A percentile compares a stretch with the other conserved stretches of the same genome.
Evolutionary conservation across 371 early-diverging fungal genomes (phyloP).

Genomic region (Circinella minor): DNA sequence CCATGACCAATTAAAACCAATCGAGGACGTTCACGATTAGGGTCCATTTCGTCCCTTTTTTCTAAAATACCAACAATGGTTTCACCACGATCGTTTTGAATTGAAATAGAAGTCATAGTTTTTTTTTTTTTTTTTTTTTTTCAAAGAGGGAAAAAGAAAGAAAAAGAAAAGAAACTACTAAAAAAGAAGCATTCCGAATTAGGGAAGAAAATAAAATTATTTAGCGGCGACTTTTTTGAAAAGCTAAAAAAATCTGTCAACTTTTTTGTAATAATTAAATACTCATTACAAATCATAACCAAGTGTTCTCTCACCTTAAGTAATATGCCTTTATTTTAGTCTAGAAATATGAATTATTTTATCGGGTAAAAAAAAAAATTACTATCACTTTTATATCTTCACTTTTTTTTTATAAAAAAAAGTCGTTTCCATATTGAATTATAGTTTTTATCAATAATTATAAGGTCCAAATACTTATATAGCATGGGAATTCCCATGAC

Average conservation of each 20-base stretch:
- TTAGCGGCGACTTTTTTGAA: background rate
- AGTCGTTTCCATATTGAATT: no score
- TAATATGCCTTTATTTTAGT: background rate
- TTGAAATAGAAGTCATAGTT: slow-evolving; percentile 20
- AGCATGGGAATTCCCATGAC: slow-evolving; percentile 11
- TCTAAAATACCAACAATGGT: slow-evolving; percentile 49
- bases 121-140: no score
- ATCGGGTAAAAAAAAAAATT: no score
- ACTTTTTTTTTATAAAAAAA: no score
- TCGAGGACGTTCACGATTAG: slow-evolving; percentile 24
- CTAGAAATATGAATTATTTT: background rate
- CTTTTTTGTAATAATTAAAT: background rate
- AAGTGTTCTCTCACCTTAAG: background rate
- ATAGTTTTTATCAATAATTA: no score
- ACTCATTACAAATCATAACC: background rate
- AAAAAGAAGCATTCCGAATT: background rate
- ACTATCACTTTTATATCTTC: no score
- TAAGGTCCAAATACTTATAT: background rate
- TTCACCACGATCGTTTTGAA: slow-evolving; percentile 39
- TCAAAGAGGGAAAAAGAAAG: background rate
- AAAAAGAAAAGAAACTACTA: background rate
- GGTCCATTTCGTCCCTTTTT: slow-evolving; percentile 28
- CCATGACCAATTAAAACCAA: slow-evolving; percentile 46
- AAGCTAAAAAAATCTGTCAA: background rate
- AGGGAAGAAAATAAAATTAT: background rate